A percentile compares a stretch with the other conserved stretches of the same genome.
These are phyloP conservation scores for Alternaria incomplexa DNA, from an alignment of 2,329 filamentous ascomycete genomes.

Conservation along the genomic window DNA sequence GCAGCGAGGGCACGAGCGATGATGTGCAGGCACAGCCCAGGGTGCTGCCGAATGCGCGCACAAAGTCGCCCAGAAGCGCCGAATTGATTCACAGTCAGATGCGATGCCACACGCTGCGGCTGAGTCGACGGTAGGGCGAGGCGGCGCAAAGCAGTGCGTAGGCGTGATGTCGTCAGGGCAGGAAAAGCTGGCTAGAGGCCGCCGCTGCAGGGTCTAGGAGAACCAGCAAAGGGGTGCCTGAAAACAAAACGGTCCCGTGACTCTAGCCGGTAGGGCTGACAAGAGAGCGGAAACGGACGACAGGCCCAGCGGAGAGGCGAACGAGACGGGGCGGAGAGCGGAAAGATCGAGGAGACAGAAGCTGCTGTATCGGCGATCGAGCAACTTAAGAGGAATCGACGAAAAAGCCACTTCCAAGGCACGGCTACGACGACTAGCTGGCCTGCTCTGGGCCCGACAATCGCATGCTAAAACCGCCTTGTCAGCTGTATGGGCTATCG, in stretches of 20 bases:
- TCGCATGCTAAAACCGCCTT: slow-evolving; percentile 10
- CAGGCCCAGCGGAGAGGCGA: slow-evolving; percentile 5
- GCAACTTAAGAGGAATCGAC: slow-evolving; percentile 13
- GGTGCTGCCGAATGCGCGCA: neutral
- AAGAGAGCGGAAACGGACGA: slow-evolving; percentile 1
- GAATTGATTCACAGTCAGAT: neutral
- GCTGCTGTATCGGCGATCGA: slow-evolving; percentile 10
- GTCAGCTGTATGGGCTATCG: slow-evolving; percentile 8
- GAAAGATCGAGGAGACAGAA: neutral
- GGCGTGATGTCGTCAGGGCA: neutral
- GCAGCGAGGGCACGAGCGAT: neutral
- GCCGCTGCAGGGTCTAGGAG: slow-evolving; percentile 7
- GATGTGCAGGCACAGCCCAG: slow-evolving; percentile 12
- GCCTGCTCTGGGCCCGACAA: slow-evolving; percentile 7
- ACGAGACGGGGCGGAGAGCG: slow-evolving; percentile 2
- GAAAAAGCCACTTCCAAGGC: slow-evolving; percentile 8
- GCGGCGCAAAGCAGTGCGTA: neutral
- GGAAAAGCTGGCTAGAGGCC: slow-evolving; percentile 2
- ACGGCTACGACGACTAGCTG: slow-evolving; percentile 4
- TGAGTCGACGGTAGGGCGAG: neutral
- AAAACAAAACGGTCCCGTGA: slow-evolving; percentile 6
- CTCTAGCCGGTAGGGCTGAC: slow-evolving; percentile 11
- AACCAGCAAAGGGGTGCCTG: neutral
- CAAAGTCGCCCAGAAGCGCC: neutral
- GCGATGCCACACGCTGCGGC: slow-evolving; percentile 1